Evolutionary conservation across 164 flowering plant genomes (phyloP).

Genomic region (Protea cynaroides): DNA sequence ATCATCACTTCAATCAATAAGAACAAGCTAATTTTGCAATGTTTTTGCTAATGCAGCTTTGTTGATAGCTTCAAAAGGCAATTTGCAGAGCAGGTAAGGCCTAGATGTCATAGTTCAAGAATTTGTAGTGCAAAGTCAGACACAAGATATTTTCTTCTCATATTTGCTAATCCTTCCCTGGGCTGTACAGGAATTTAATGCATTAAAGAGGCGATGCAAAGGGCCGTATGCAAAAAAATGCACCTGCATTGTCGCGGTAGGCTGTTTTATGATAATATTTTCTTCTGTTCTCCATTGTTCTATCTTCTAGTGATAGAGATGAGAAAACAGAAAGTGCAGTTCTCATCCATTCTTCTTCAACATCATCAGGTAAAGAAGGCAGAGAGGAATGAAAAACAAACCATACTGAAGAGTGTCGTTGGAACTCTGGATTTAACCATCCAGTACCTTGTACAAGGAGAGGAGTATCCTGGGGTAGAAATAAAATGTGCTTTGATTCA

Average conservation of each 20-base stretch:
- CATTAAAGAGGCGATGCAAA: conserved; percentile 50
- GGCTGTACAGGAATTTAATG: conserved; percentile 53
- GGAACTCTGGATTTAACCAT: conserved; percentile 79
- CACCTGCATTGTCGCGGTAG: conserved; percentile 69
- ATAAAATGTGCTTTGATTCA: conserved; percentile 5
- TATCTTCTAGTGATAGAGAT: background rate
- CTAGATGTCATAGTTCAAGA: background rate
- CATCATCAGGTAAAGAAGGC: conserved; percentile 53
- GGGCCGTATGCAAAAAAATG: conserved; percentile 34
- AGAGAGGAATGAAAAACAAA: conserved; percentile 32
- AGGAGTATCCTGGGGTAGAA: conserved; percentile 67
- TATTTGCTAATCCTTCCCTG: background rate
- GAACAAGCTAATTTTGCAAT: conserved; percentile 20
- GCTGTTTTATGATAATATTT: background rate
- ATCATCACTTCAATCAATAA: conserved; percentile 1
- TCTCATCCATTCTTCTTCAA: conserved; percentile 1
- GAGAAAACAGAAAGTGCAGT: background rate
- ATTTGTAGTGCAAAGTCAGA: background rate
- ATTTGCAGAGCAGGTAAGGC: conserved; percentile 69
- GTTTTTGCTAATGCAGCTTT: conserved; percentile 42
- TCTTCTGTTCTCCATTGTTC: no score
- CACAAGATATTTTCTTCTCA: background rate
- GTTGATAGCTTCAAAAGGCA: conserved; percentile 56
- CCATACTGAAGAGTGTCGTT: conserved; percentile 56
- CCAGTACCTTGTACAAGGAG: conserved; percentile 42